These are phyloP conservation scores for Lunularia cruciata DNA, from an alignment of 225 moss, liverwort and hornwort species.

Conservation along the genomic window DNA sequence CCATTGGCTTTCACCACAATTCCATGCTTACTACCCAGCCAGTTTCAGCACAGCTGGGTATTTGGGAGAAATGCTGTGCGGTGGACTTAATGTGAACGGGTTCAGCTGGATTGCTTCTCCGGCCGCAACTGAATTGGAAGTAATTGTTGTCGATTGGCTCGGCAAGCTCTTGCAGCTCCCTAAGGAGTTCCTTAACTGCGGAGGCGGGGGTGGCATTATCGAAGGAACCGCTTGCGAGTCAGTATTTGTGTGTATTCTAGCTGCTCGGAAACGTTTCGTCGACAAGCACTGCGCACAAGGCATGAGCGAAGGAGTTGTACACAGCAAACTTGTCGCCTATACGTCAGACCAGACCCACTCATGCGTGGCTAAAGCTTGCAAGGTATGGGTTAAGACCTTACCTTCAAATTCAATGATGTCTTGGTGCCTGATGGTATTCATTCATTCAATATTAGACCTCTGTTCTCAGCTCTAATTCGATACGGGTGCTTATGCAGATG, in stretches of 20 bases:
- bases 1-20: conserved; percentile 75
- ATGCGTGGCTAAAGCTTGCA: conserved; percentile 54
- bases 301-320: conserved; percentile 42
- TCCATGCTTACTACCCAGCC: conserved; percentile 57
- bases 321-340: conserved; percentile 52
- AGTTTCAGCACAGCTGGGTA: conserved; percentile 61
- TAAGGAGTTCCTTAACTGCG: conserved; percentile 53
- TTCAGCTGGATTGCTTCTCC: conserved; percentile 79
- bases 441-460: too few species aligned
- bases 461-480: too few species aligned
- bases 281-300: conserved; percentile 32
- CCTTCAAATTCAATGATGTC: too few species aligned
- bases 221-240: conserved; percentile 68
- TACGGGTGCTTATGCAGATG: too few species aligned
- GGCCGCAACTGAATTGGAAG: conserved; percentile 70
- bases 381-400: too few species aligned
- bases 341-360: conserved; percentile 72
- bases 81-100: conserved; percentile 54
- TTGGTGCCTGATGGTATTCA: too few species aligned
- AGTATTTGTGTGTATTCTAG: conserved; percentile 55
- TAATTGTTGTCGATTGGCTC: conserved; percentile 68
- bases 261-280: conserved; percentile 55
- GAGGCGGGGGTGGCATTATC: conserved; percentile 74
- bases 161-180: conserved; percentile 71
- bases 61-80: conserved; percentile 66